Conservation (phyloP, 495 filamentous ascomycete species). For the Amphirosellinia nigrospora region DNA sequence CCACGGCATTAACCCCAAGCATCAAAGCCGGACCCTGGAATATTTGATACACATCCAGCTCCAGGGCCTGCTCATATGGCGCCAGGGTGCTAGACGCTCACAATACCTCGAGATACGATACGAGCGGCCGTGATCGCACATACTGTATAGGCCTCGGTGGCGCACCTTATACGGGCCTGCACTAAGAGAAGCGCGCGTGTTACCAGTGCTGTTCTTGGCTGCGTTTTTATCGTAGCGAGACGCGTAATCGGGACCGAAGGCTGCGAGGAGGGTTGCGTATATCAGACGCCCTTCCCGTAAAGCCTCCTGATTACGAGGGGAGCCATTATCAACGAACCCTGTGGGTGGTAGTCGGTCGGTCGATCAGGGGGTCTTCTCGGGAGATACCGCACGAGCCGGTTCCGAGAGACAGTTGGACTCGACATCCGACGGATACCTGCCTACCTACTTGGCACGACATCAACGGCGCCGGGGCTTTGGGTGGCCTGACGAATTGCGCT, state of each 20-base stretch:
- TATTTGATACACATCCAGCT: background rate
- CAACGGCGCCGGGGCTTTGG: background rate
- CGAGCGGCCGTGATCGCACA: conserved; percentile 17
- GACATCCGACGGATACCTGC: conserved; percentile 19
- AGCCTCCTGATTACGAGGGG: background rate
- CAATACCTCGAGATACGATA: conserved; percentile 24
- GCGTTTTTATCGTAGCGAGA: conserved; percentile 1
- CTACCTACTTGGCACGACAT: conserved; percentile 18
- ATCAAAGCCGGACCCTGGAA: background rate
- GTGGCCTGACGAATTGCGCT: background rate
- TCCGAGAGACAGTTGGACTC: conserved; percentile 12
- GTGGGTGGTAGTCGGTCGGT: background rate
- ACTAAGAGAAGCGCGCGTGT: background rate
- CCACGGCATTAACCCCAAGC: background rate
- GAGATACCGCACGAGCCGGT: background rate
- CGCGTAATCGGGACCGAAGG: background rate
- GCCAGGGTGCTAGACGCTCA: background rate
- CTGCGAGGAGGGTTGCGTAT: conserved; percentile 8
- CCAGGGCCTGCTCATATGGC: background rate
- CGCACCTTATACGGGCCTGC: background rate
- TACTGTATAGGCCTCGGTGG: background rate
- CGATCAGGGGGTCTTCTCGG: conserved; percentile 5
- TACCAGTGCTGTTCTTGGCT: conserved; percentile 5
- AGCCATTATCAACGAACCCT: background rate
- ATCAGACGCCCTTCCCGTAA: background rate